These are phyloP conservation scores for Penicillium sp. DNA, from an alignment of 2,329 filamentous ascomycete species.

Conservation along the genomic window DNA sequence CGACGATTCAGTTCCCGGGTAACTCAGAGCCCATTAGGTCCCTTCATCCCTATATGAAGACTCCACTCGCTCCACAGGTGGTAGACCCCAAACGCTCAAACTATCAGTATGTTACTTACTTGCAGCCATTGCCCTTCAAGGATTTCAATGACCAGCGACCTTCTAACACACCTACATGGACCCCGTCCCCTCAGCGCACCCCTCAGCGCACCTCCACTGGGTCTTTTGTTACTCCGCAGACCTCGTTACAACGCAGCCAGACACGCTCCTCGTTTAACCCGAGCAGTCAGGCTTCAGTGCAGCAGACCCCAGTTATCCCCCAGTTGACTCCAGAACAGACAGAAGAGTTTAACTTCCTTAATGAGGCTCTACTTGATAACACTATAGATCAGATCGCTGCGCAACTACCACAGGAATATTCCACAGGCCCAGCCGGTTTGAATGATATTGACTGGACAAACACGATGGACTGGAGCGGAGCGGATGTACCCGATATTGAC, in stretches of 20 bases:
- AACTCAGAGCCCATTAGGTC: neutral
- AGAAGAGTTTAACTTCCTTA: neutral
- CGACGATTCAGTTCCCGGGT: neutral
- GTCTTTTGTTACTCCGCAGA: neutral
- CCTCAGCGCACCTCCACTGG: neutral
- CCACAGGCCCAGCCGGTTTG: neutral
- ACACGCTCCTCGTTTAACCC: neutral
- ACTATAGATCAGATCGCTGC: neutral
- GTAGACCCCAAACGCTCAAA: neutral
- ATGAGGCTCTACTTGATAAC: neutral
- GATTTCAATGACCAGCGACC: neutral
- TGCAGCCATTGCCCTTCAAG: slow-evolving; percentile 8
- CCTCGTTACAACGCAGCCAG: neutral
- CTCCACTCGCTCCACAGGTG: neutral
- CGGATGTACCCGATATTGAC: neutral
- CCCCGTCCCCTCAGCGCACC: neutral
- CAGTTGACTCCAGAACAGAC: neutral
- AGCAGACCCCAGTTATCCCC: neutral
- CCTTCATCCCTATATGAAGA: neutral
- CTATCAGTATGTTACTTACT: slow-evolving; percentile 10
- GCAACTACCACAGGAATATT: neutral
- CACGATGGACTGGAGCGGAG: neutral
- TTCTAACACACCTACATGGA: neutral
- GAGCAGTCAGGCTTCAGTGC: neutral
- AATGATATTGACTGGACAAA: neutral